Conservation (phyloP, 2,329 filamentous ascomycete species). For the Aureobasidium sp. region DNA sequence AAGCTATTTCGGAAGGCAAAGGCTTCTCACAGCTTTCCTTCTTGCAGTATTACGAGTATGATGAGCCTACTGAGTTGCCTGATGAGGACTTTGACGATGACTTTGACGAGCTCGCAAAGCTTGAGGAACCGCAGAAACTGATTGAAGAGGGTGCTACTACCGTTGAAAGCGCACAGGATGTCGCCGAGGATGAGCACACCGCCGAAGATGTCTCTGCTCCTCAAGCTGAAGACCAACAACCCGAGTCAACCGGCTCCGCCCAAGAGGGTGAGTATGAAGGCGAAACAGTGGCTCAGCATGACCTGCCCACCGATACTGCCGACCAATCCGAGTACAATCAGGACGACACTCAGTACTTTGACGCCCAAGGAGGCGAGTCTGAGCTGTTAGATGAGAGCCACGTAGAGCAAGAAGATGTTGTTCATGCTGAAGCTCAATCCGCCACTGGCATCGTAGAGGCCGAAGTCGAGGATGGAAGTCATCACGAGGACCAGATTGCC, state of each 20-base stretch:
- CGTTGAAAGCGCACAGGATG: not conserved
- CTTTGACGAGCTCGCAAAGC: not conserved
- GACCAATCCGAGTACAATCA: slow-evolving; percentile 1
- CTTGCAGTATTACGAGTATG: slow-evolving; percentile 15
- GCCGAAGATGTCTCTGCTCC: not conserved
- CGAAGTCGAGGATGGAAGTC: not conserved
- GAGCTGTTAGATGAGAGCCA: not conserved
- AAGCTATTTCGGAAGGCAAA: slow-evolving; percentile 47
- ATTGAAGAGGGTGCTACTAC: not conserved
- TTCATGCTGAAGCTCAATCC: not conserved
- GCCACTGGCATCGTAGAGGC: not conserved
- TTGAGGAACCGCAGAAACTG: not conserved
- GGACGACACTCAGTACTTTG: slow-evolving; percentile 3
- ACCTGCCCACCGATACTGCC: not conserved
- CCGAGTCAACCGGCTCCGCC: not conserved
- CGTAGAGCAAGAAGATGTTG: slow-evolving; percentile 4
- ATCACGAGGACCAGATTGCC: not conserved
- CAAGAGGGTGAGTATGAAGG: slow-evolving; percentile 3
- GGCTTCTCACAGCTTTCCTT: slow-evolving; percentile 43
- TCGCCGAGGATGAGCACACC: not conserved
- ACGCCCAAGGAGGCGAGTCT: not conserved
- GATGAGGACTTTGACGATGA: slow-evolving; percentile 12
- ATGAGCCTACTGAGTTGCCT: slow-evolving; percentile 11
- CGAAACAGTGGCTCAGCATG: not conserved
- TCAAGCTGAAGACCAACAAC: not conserved